Base-by-base conservation (phyloP, 1,139 yeast species). In the Insectozyma bohioensis region DNA sequence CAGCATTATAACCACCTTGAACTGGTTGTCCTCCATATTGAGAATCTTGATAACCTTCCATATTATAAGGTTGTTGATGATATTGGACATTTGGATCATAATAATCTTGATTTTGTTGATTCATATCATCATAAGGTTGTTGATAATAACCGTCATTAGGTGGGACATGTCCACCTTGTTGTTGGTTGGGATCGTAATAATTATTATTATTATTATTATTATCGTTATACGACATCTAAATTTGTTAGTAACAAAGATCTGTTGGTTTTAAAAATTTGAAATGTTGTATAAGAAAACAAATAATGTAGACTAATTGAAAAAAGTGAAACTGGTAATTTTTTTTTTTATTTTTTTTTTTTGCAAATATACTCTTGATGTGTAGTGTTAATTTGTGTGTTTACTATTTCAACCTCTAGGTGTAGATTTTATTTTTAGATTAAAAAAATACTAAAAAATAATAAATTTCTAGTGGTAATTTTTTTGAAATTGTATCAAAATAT, bases 141-240 rank as follows among this genome's bases (percentile, higher is more conserved):
- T 69, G 74, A 48, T 70, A 68, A 51, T 69, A 69, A 43, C 70
- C 73, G 42, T 67, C 75, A 31, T 56, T 58, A 43, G 39, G 33
- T 50, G 59, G 36, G 11, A 50, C 19, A 23, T 12, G 20, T 13
- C 28, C 61, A 46, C 50, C 58, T 42, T 47, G 57, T 46, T 57
- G 70, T 35, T 65, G 72, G 51, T 64, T 61, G 40, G 72, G 70
- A 51, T 67, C 72, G 54, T 69, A 68, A 56, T 69, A 67, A 53
- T 67, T 61, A 48, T 64, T 64, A 67, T 25, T 25, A 56, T 67
- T 63, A 57, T 66, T 67, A 64, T 68, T 69, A 67, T 67, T 67
- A 67, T 69, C 72, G 69, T 65, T 63, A 54, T 67, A 67, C 67
- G 75, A 68, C 75, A 69, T 69, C 73, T 65, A 45, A 21, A 21